Base-by-base conservation (phyloP, 2,329 filamentous ascomycete genomes). In the Cryoendolithus antarcticus region DNA sequence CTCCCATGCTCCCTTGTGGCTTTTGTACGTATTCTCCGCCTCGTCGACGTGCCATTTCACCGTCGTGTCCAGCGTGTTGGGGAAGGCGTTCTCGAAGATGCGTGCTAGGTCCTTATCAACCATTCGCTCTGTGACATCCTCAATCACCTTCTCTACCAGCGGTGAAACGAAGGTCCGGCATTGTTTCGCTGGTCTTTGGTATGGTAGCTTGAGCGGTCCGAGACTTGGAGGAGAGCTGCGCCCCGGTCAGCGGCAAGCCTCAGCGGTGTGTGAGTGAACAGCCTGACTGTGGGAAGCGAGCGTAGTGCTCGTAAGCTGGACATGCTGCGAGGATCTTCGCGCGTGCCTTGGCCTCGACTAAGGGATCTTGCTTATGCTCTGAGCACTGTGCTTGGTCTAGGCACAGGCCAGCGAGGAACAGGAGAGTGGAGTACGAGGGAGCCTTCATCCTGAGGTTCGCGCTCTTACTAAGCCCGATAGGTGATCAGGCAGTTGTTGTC, bases 31-130 rank as follows among this genome's bases (percentile, higher is more conserved):
- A 49, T 53, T 71, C 48, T 50, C 48, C 15, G 69, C 70, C 2
- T 69, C 80, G 45, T 81, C 76, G 4, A 80, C 80, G 57, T 94
- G 86, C 72, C 89, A 94, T 53, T 83, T 77, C 47, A 94, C 75
- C 0, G 86, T 94, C 0, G 86, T 94, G 55, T 94, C 86, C 2
- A 91, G 75, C 0, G 84, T 89, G 45, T 91, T 93, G 4, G 89
- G 89, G 48, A 93, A 96, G 2, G 89, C 80, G 57, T 98, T 98
- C 58, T 93, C 86, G 57, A 98, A 98, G 7, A 98, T 69, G 19
- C 88, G 78, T 3, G 91, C 89, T 9, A 98, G 74, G 52, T 96
- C 91, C 10, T 81, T 80, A 53, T 96, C 81, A 43, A 79, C 71
- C 65, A 98, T 82, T 38, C 76, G 80, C 21, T 74, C 71, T 4